phyloP scores from a whole-genome alignment of 2,329 filamentous ascomycete genomes.

The Fusarium longipes region DNA sequence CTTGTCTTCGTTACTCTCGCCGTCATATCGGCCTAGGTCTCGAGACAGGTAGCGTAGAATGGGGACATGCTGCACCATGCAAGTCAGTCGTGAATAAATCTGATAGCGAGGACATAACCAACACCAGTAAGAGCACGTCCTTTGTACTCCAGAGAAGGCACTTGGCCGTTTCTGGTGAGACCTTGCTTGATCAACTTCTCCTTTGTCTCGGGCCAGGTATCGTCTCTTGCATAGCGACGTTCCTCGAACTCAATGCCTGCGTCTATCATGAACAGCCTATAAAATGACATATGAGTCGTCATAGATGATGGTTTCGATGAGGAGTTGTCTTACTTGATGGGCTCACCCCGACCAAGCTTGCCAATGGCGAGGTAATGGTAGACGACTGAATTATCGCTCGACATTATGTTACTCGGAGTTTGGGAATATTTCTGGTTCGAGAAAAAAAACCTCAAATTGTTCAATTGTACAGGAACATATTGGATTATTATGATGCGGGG shows the following conservation, averaged over 20 bases:
- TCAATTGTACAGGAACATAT: not conserved
- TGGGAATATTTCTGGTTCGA: fast-evolving
- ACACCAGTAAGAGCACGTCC: slow-evolving; percentile 3
- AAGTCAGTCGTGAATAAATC: not conserved
- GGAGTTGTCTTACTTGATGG: slow-evolving; percentile 2
- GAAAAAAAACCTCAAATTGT: not conserved
- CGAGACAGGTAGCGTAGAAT: slow-evolving; percentile 53
- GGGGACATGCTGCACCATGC: not conserved
- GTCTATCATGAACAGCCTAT: slow-evolving; percentile 4
- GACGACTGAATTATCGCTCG: not conserved
- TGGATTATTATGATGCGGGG: slow-evolving; percentile 3
- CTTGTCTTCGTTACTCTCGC: slow-evolving; percentile 52
- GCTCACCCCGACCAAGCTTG: slow-evolving; percentile 20
- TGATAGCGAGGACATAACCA: not conserved
- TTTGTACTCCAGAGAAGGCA: slow-evolving; percentile 21
- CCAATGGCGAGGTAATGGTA: slow-evolving; percentile 28
- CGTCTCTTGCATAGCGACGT: not conserved
- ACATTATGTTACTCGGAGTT: not conserved
- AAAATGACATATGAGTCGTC: fast-evolving
- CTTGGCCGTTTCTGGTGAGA: slow-evolving; percentile 9
- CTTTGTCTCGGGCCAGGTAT: slow-evolving; percentile 7
- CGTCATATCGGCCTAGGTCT: slow-evolving; percentile 52
- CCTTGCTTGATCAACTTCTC: slow-evolving; percentile 16
- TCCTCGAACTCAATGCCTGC: slow-evolving; percentile 7
- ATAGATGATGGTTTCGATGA: fast-evolving